Evolutionary conservation across 345 rosid species (phyloP).

Genomic region (Bruguiera gymnorhiza): DNA sequence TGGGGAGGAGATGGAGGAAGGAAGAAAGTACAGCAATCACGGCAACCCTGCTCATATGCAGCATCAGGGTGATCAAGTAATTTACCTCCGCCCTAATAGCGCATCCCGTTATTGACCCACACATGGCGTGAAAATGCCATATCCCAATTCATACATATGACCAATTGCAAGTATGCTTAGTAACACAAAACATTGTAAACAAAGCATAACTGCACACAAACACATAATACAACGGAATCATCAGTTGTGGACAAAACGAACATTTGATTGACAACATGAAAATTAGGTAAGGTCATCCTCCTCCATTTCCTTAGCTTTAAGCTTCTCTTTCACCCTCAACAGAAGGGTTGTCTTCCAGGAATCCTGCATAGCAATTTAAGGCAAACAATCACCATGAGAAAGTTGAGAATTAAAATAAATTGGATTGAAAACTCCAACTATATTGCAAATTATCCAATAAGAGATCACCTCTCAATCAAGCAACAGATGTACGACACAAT

Average conservation of each 20-base stretch:
- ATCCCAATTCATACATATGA: slow-evolving; percentile 16
- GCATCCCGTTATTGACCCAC: background rate
- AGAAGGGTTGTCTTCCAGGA: slow-evolving; percentile 95
- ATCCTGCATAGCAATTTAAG: slow-evolving; percentile 43
- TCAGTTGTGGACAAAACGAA: slow-evolving; percentile 24
- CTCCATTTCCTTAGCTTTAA: slow-evolving; percentile 89
- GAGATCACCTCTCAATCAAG: background rate
- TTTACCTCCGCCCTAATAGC: no score
- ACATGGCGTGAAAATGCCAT: background rate
- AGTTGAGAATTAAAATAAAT: no score
- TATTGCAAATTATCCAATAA: no score
- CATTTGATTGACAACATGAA: slow-evolving; percentile 5
- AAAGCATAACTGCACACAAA: slow-evolving; percentile 1
- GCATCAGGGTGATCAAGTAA: background rate
- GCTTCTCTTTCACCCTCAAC: slow-evolving; percentile 94
- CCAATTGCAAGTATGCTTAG: slow-evolving; percentile 6
- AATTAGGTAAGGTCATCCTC: slow-evolving; percentile 95
- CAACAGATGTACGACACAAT: no score
- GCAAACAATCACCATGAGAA: background rate
- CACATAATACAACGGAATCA: slow-evolving; percentile 21
- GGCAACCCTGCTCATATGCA: background rate
- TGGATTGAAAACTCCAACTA: background rate
- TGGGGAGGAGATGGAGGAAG: no score
- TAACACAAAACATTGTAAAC: slow-evolving; percentile 10
- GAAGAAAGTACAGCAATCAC: no score